phyloP scores from a whole-genome alignment of 345 rosid genomes.

The Lenwebbia sp. region DNA sequence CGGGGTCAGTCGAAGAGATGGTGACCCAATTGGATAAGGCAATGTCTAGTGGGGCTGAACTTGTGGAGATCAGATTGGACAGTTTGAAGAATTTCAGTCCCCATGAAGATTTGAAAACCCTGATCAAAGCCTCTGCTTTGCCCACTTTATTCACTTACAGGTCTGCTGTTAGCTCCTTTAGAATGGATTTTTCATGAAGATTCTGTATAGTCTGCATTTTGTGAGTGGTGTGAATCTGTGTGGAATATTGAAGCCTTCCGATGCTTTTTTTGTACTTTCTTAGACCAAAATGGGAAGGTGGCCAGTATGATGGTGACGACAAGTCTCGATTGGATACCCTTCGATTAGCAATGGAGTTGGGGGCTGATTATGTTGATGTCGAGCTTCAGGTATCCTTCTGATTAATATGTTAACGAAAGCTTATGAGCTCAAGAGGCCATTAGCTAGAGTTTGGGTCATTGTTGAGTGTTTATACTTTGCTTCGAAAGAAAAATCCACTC shows the following conservation, averaged over 20 bases:
- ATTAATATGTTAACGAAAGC: background rate
- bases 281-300: constrained; percentile 97
- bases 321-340: constrained; percentile 48
- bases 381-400: constrained; percentile 70
- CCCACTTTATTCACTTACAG: constrained; percentile 90
- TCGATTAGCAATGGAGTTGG: constrained; percentile 75
- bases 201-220: constrained; percentile 1
- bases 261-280: background rate
- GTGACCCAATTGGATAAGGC: constrained; percentile 34
- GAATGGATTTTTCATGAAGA: background rate
- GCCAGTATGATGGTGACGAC: constrained; percentile 84
- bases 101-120: constrained; percentile 24
- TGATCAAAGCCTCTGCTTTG: constrained; percentile 48
- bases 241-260: background rate
- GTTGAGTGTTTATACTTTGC: background rate
- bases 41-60: constrained; percentile 59
- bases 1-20: constrained; percentile 53
- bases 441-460: background rate
- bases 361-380: constrained; percentile 91
- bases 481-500: background rate
- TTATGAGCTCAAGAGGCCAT: background rate
- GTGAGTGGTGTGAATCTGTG: background rate
- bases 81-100: constrained; percentile 42
- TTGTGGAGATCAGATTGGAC: constrained; percentile 84
- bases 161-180: constrained; percentile 13